Percentiles rank a stretch among this genome's conserved stretches.
Conservation (phyloP, 2,329 filamentous ascomycete species). For the Alternaria sp. region DNA sequence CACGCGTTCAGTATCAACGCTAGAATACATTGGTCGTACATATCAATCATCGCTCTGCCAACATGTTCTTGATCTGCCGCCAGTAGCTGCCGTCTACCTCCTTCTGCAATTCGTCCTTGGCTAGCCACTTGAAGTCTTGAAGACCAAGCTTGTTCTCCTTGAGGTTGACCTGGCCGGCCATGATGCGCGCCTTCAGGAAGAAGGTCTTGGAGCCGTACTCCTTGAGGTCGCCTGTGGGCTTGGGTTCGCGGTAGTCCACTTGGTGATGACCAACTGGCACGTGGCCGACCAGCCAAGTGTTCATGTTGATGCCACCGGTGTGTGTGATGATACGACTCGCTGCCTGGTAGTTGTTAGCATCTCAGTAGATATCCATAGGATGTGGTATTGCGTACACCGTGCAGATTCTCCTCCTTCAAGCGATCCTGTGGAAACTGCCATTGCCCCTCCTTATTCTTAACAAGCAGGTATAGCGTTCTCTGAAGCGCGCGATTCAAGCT, state of each 20-base stretch:
- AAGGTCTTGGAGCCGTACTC: constrained; percentile 81
- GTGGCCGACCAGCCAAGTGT: constrained; percentile 95
- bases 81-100: constrained; percentile 73
- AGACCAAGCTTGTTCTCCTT: constrained; percentile 73
- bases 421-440: constrained; percentile 85
- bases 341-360: constrained; percentile 62
- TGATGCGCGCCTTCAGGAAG: constrained; percentile 94
- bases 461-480: constrained; percentile 84
- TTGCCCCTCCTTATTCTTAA: constrained; percentile 70
- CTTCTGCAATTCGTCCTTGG: constrained; percentile 81
- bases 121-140: constrained; percentile 88
- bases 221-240: constrained; percentile 33
- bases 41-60: constrained; percentile 70
- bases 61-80: constrained; percentile 78
- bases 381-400: constrained; percentile 68
- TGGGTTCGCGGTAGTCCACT: constrained; percentile 57
- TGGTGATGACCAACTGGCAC: constrained; percentile 84
- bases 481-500: constrained; percentile 82
- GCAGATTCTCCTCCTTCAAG: constrained; percentile 76
- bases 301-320: constrained; percentile 91
- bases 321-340: constrained; percentile 79
- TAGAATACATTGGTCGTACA: neutral
- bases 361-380: neutral
- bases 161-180: constrained; percentile 93
- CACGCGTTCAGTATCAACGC: neutral